These are phyloP conservation scores for Paraphoma chrysanthemicola DNA, from an alignment of 2,329 filamentous ascomycete species.

Conservation along the genomic window DNA sequence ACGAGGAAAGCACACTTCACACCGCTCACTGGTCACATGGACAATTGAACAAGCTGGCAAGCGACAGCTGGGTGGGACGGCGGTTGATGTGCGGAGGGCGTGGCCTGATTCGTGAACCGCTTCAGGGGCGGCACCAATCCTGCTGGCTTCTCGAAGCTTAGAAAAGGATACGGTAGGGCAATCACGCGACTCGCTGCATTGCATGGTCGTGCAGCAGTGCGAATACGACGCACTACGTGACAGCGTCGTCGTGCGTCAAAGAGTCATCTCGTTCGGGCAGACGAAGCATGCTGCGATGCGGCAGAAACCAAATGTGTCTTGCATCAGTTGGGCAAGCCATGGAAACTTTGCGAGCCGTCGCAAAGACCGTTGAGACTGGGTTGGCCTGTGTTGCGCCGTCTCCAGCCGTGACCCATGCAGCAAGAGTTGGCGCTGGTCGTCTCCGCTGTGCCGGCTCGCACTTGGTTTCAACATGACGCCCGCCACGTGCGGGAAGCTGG, in stretches of 20 bases:
- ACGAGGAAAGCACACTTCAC: conserved; percentile 27
- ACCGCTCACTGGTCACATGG: conserved; percentile 45
- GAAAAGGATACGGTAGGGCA: conserved; percentile 15
- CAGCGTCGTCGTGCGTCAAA: conserved; percentile 9
- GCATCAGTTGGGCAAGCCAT: conserved; percentile 2
- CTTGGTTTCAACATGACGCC: conserved; percentile 34
- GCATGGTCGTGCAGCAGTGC: conserved; percentile 14
- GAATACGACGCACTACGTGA: conserved; percentile 7
- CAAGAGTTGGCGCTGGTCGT: conserved; percentile 23
- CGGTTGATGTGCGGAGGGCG: conserved; percentile 27
- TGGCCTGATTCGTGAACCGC: conserved; percentile 33
- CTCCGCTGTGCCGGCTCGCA: conserved; percentile 33
- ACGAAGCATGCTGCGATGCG: neutral
- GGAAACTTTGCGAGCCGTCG: conserved; percentile 12
- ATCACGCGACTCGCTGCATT: conserved; percentile 38
- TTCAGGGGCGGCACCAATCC: conserved; percentile 31
- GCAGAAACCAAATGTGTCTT: neutral
- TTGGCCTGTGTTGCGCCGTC: conserved; percentile 27
- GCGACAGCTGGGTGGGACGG: conserved; percentile 10
- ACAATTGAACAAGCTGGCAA: conserved; percentile 14
- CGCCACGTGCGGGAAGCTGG: conserved; percentile 32
- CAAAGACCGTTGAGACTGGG: conserved; percentile 15
- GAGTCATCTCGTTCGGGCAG: neutral
- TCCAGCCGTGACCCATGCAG: conserved; percentile 25
- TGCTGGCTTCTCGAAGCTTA: conserved; percentile 38